Percentiles rank a stretch among this genome's conserved stretches.
These are phyloP conservation scores for Leptographium flavum DNA, from an alignment of 2,329 filamentous ascomycete species.

Conservation along the genomic window DNA sequence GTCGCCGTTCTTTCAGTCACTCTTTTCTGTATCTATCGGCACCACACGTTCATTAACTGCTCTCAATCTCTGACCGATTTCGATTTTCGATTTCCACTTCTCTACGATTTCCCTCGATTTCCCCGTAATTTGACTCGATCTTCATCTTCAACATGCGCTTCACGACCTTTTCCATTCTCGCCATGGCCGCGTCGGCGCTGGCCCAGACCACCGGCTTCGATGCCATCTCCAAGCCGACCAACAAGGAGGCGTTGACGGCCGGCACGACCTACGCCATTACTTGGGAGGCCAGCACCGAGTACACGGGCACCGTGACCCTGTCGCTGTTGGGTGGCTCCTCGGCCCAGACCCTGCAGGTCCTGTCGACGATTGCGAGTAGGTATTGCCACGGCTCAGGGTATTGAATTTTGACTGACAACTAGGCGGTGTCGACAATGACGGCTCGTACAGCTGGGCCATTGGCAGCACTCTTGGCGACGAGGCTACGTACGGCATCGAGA, in stretches of 20 bases:
- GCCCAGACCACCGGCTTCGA: slow-evolving; percentile 45
- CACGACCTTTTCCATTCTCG: slow-evolving; percentile 33
- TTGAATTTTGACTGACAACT: too few relatives aligned
- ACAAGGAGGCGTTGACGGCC: slow-evolving; percentile 28
- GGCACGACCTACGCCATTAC: slow-evolving; percentile 34
- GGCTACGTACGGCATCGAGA: slow-evolving; percentile 42
- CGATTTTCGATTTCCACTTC: too few relatives aligned
- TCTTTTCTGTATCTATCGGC: too few relatives aligned
- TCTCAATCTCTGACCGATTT: too few relatives aligned
- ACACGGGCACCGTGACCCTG: slow-evolving; percentile 34
- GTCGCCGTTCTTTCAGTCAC: too few relatives aligned
- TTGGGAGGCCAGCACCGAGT: slow-evolving; percentile 30
- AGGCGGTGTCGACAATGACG: slow-evolving; percentile 30
- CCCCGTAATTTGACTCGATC: not conserved
- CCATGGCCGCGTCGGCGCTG: slow-evolving; percentile 33
- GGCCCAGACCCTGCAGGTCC: slow-evolving; percentile 26
- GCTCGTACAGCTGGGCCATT: slow-evolving; percentile 36
- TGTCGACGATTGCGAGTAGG: slow-evolving; percentile 35
- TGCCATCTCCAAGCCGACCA: slow-evolving; percentile 31
- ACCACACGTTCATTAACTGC: too few relatives aligned
- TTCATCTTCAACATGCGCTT: slow-evolving; percentile 37
- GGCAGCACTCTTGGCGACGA: slow-evolving; percentile 27
- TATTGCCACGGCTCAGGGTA: too few relatives aligned
- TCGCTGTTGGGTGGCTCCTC: slow-evolving; percentile 37
- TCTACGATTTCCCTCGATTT: too few relatives aligned